Evolutionary conservation across 208 protist genomes (phyloP).

Genomic region (Trichomonas vaginalis): DNA sequence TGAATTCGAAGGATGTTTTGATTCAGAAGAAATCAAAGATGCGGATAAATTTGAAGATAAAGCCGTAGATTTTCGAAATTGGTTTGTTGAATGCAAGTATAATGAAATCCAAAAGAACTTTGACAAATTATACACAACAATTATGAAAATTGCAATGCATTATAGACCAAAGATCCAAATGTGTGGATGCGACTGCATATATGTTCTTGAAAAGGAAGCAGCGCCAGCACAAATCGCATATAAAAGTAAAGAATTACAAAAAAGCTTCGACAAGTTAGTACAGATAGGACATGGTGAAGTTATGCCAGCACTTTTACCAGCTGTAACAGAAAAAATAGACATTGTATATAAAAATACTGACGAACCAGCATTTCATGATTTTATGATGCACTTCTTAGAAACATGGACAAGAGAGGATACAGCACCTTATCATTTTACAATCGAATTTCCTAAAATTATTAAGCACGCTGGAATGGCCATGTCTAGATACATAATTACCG

Average conservation of each 20-base stretch:
- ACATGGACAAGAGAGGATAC: not conserved
- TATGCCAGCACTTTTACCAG: not conserved
- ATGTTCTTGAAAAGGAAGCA: not conserved
- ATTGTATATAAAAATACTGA: not conserved
- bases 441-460: not conserved
- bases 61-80: not conserved
- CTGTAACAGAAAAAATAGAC: not conserved
- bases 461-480: not conserved
- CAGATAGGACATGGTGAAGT: not conserved
- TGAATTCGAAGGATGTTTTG: not conserved
- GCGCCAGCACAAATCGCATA: not conserved
- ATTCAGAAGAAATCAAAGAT: not conserved
- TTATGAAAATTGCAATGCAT: not conserved
- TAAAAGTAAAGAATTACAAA: not conserved
- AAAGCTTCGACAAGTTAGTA: not conserved
- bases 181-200: not conserved
- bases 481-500: not conserved
- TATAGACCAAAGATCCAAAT: not conserved
- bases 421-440: not conserved
- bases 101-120: not conserved
- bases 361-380: not conserved
- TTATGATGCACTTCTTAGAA: not conserved
- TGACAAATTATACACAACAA: not conserved
- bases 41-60: not conserved
- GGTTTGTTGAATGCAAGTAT: slow-evolving; percentile 8